Evolutionary conservation across 225 moss, liverwort and hornwort species (phyloP).

Genomic region (Takakia lepidozioides): DNA sequence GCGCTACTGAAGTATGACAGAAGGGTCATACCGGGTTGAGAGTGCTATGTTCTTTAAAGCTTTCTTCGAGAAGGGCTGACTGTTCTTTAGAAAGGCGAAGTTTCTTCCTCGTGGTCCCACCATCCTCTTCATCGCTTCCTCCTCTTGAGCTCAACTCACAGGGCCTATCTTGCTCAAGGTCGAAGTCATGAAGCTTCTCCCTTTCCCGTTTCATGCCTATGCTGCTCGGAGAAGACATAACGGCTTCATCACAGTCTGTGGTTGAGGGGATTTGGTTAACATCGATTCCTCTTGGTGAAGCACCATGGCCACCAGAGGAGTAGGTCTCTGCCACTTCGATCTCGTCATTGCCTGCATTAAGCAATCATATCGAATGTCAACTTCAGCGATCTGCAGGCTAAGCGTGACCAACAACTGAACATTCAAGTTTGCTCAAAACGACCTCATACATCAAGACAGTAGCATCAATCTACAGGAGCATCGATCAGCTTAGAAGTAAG

Average conservation of each 20-base stretch:
- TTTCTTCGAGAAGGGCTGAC: conserved; percentile 85
- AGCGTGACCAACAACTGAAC: not conserved
- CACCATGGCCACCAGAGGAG: conserved; percentile 63
- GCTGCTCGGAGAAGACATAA: conserved; percentile 63
- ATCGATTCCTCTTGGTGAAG: conserved; percentile 71
- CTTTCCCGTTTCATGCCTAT: conserved; percentile 79
- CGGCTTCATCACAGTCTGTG: conserved; percentile 73
- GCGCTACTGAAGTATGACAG: not conserved
- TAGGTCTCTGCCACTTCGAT: conserved; percentile 79
- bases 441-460: not conserved
- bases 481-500: no score
- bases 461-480: no score
- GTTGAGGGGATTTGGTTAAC: conserved; percentile 94
- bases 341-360: conserved; percentile 60
- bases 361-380: not conserved
- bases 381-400: not conserved
- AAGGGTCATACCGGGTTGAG: conserved; percentile 59
- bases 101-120: conserved; percentile 86
- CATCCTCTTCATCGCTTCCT: conserved; percentile 89
- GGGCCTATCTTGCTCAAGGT: conserved; percentile 63
- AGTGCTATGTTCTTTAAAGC: conserved; percentile 94
- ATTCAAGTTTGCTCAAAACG: not conserved
- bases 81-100: conserved; percentile 92
- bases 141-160: conserved; percentile 80
- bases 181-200: conserved; percentile 75